These are phyloP conservation scores for Flaveria sonorensis DNA, from an alignment of 129 eudicot genomes.

Conservation along the genomic window DNA sequence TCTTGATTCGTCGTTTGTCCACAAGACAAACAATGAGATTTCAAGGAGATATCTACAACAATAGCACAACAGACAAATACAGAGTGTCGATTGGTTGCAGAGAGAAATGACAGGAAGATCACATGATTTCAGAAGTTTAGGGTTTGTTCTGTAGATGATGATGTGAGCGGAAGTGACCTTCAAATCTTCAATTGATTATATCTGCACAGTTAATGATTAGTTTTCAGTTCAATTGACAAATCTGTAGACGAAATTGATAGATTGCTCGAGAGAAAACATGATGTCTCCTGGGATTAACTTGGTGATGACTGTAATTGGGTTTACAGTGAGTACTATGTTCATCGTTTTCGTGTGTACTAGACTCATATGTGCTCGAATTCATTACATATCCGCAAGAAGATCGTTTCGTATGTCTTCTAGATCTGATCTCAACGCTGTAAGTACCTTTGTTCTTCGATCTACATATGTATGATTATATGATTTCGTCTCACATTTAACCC, in stretches of 20 bases:
- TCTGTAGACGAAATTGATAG: neutral
- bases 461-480: neutral
- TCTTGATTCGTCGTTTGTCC: constrained; percentile 21
- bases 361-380: constrained; percentile 93
- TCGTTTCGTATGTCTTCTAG: constrained; percentile 63
- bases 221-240: constrained; percentile 7
- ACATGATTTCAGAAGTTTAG: constrained; percentile 14
- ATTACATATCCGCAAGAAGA: constrained; percentile 56
- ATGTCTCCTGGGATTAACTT: constrained; percentile 68
- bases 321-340: constrained; percentile 77
- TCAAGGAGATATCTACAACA: constrained; percentile 29
- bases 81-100: constrained; percentile 30
- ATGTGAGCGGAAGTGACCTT: constrained; percentile 13
- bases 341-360: constrained; percentile 93
- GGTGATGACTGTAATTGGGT: constrained; percentile 97
- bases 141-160: constrained; percentile 2
- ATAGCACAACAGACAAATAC: constrained; percentile 29
- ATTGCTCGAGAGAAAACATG: constrained; percentile 32
- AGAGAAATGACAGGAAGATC: constrained; percentile 21
- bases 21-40: constrained; percentile 40
- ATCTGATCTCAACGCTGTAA: constrained; percentile 85
- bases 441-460: constrained; percentile 30
- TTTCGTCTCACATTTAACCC: constrained; percentile 19
- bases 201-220: neutral
- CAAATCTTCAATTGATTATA: neutral